Conservation (phyloP, 2,329 filamentous ascomycete genomes). For the Byssoonygena ceratinophila region DNA sequence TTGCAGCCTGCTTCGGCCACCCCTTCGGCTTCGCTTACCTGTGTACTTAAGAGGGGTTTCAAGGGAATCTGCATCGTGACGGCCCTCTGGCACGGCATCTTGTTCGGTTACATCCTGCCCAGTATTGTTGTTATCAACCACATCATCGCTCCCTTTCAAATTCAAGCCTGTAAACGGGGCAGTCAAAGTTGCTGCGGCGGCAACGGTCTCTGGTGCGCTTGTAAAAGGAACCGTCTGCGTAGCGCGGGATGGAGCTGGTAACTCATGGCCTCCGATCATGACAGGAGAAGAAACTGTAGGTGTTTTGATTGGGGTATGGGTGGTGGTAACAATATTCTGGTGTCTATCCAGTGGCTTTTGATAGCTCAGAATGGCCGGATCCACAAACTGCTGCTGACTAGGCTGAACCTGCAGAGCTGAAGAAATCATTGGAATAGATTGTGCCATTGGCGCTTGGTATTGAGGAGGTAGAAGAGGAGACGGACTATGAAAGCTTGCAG, state of each 20-base stretch:
- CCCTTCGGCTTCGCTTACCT: conserved; percentile 38
- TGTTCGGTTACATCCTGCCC: conserved; percentile 16
- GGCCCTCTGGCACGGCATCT: conserved; percentile 16
- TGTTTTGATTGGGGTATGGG: conserved; percentile 11
- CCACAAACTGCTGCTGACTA: conserved; percentile 49
- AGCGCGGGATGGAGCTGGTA: conserved; percentile 16
- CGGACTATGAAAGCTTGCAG: conserved; percentile 8
- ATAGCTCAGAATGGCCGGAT: conserved; percentile 72
- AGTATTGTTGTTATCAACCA: conserved; percentile 13
- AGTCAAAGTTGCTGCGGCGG: conserved; percentile 32
- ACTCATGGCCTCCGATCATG: conserved; percentile 24
- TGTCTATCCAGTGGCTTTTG: conserved; percentile 28
- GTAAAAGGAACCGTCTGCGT: conserved; percentile 15
- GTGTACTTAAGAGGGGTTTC: conserved; percentile 22
- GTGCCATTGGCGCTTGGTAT: conserved; percentile 8
- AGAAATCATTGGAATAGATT: conserved; percentile 9
- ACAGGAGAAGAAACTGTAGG: conserved; percentile 22
- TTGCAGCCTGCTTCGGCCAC: conserved; percentile 36
- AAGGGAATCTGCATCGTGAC: conserved; percentile 18
- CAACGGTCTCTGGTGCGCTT: conserved; percentile 12
- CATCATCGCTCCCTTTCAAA: conserved; percentile 23
- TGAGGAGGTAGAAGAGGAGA: conserved; percentile 17
- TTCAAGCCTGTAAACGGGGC: conserved; percentile 39
- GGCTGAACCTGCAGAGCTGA: conserved; percentile 18
- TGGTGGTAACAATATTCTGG: neutral